Conservation (phyloP, 352 stramenopile species). For the Pythium diclinum region DNA sequence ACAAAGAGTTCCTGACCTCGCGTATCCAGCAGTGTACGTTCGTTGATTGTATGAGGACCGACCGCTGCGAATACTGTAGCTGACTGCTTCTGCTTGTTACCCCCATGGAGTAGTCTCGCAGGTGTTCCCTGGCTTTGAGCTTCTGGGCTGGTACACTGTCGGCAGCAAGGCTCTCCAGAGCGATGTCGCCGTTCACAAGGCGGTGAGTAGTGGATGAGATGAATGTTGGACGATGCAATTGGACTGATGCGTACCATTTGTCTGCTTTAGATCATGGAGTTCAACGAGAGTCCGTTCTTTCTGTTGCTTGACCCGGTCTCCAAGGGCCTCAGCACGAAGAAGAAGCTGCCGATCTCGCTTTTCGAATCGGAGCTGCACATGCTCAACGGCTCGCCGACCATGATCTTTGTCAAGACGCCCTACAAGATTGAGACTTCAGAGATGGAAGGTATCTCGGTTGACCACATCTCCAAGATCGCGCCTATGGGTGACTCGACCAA, state of each 20-base stretch:
- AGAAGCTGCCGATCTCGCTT: conserved; percentile 84
- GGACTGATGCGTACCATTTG: too few species aligned
- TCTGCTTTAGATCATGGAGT: conserved; percentile 71
- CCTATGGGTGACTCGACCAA: conserved; percentile 63
- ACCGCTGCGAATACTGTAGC: too few species aligned
- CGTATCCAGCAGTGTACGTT: conserved; percentile 79
- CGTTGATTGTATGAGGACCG: neutral
- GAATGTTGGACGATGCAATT: neutral
- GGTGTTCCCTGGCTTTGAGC: conserved; percentile 85
- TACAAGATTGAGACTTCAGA: conserved; percentile 89
- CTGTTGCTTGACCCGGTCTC: conserved; percentile 68
- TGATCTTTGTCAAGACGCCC: conserved; percentile 85
- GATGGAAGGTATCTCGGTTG: conserved; percentile 83
- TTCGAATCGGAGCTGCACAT: conserved; percentile 88
- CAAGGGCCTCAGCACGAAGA: conserved; percentile 66
- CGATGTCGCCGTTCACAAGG: conserved; percentile 73
- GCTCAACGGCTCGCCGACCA: conserved; percentile 80
- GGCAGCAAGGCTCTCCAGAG: conserved; percentile 63
- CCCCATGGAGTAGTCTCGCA: conserved; percentile 49
- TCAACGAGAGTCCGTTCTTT: conserved; percentile 83
- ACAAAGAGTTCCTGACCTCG: conserved; percentile 79
- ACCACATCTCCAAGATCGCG: conserved; percentile 88
- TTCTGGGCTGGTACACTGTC: conserved; percentile 88
- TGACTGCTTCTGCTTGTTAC: neutral
- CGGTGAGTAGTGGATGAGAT: conserved; percentile 32